These are phyloP conservation scores for Vanilla planifolia DNA, from an alignment of 106 monocot species.

Conservation along the genomic window DNA sequence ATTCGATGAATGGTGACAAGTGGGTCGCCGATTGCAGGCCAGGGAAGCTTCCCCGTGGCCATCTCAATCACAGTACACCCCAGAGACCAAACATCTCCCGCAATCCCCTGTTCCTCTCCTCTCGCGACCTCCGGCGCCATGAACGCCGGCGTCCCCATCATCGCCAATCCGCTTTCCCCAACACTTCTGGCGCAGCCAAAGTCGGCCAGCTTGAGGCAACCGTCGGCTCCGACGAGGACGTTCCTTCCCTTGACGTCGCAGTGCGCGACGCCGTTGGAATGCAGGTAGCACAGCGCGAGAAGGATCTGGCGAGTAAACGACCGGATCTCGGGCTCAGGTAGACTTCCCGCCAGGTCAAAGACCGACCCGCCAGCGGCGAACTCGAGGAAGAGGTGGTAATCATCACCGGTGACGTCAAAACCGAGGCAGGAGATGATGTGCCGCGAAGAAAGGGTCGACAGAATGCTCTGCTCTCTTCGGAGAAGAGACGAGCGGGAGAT, in stretches of 20 bases:
- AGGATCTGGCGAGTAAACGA: slow-evolving; percentile 24
- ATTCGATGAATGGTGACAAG: slow-evolving; percentile 28
- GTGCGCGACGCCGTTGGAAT: slow-evolving; percentile 39
- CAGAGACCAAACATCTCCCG: slow-evolving; percentile 68
- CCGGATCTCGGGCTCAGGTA: slow-evolving; percentile 22
- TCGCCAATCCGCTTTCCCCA: neutral
- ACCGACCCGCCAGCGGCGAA: slow-evolving; percentile 36
- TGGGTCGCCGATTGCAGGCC: slow-evolving; percentile 22
- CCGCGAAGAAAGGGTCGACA: slow-evolving; percentile 32
- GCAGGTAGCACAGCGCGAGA: slow-evolving; percentile 34
- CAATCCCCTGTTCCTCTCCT: slow-evolving; percentile 44
- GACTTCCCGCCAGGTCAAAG: slow-evolving; percentile 16
- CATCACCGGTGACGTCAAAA: slow-evolving; percentile 5
- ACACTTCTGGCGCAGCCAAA: slow-evolving; percentile 16
- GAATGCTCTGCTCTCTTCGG: slow-evolving; percentile 41
- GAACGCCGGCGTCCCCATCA: slow-evolving; percentile 52
- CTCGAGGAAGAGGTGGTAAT: slow-evolving; percentile 49
- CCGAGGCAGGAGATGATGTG: slow-evolving; percentile 48
- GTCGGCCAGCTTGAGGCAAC: slow-evolving; percentile 18
- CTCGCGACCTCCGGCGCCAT: slow-evolving; percentile 73
- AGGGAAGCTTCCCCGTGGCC: slow-evolving; percentile 42
- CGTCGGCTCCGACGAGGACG: slow-evolving; percentile 22
- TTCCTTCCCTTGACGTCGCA: slow-evolving; percentile 56
- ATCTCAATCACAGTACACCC: slow-evolving; percentile 70
- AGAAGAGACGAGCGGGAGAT: slow-evolving; percentile 9